Evolutionary conservation across 768 basidiomycete species (phyloP).

Genomic region (Rhodotorula toruloides): DNA sequence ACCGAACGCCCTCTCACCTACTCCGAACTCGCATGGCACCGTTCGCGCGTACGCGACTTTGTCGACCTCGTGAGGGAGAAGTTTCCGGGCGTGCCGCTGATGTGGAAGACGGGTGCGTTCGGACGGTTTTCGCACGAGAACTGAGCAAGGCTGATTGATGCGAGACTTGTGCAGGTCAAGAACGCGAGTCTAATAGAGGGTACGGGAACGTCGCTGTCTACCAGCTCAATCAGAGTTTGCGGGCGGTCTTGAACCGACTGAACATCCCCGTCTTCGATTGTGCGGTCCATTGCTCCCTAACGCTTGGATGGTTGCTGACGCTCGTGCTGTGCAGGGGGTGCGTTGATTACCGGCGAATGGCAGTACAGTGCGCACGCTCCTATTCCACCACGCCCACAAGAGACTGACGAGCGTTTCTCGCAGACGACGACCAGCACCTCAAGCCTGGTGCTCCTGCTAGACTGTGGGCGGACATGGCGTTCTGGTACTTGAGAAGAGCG

Average conservation of each 20-base stretch:
- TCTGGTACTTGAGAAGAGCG: background rate
- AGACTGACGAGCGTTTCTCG: too few relatives aligned
- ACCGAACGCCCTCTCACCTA: background rate
- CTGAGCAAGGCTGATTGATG: background rate
- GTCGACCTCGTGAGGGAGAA: background rate
- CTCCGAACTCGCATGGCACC: conserved; percentile 11
- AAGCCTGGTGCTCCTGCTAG: background rate
- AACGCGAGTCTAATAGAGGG: background rate
- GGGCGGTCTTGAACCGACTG: background rate
- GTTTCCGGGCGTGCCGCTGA: conserved; percentile 2
- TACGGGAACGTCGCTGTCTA: conserved; percentile 5
- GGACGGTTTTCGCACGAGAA: background rate
- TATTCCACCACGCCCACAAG: background rate
- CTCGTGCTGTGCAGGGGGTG: background rate
- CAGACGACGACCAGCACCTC: conserved; percentile 13
- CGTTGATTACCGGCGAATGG: background rate
- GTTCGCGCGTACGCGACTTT: background rate
- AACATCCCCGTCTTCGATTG: conserved; percentile 5
- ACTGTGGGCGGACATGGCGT: background rate
- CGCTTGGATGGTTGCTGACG: too few relatives aligned
- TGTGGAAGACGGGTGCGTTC: conserved; percentile 1
- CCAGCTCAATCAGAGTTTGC: conserved; percentile 11
- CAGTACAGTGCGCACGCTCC: background rate
- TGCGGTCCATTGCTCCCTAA: background rate
- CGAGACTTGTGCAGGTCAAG: background rate